Conservation (phyloP, 106 monocot species). For the Dendrobium nobile region DNA sequence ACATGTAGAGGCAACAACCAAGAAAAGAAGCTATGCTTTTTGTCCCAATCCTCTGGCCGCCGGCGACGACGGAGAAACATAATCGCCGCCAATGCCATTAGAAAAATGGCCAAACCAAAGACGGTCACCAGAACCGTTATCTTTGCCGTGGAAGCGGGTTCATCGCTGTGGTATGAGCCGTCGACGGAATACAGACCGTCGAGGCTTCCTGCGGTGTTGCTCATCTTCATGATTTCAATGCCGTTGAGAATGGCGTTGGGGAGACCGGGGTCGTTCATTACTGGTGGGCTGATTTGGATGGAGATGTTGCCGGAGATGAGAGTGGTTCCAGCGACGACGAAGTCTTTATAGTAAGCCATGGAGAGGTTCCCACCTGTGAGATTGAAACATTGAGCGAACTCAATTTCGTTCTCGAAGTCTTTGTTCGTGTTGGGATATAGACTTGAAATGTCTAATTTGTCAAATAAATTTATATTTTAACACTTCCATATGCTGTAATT, state of each 20-base stretch:
- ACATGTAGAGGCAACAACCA: slow-evolving; percentile 25
- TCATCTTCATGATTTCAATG: slow-evolving; percentile 38
- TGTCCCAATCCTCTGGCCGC: slow-evolving; percentile 13
- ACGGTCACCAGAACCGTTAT: slow-evolving; percentile 6
- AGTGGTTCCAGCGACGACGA: slow-evolving; percentile 16
- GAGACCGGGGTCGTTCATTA: slow-evolving; percentile 4
- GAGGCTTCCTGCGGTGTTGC: slow-evolving; percentile 29
- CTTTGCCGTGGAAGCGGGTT: background rate
- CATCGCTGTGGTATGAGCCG: slow-evolving; percentile 19
- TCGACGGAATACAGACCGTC: slow-evolving; percentile 23
- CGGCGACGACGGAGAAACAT: slow-evolving; percentile 19
- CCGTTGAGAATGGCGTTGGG: slow-evolving; percentile 40
- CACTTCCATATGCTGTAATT: too few relatives aligned
- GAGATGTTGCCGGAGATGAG: slow-evolving; percentile 11
- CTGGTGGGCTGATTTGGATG: slow-evolving; percentile 20
- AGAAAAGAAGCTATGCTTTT: slow-evolving; percentile 27
- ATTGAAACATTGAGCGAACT: too few relatives aligned
- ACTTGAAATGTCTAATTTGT: too few relatives aligned
- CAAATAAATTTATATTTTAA: too few relatives aligned
- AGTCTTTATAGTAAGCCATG: slow-evolving; percentile 30
- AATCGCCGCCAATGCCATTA: slow-evolving; percentile 7
- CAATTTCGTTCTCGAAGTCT: too few relatives aligned
- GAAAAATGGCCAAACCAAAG: slow-evolving; percentile 13
- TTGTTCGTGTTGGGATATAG: too few relatives aligned
- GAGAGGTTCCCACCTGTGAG: slow-evolving; percentile 12